These are phyloP conservation scores for Corinectria fuckeliana DNA, from an alignment of 2,329 filamentous ascomycete species.

Conservation along the genomic window DNA sequence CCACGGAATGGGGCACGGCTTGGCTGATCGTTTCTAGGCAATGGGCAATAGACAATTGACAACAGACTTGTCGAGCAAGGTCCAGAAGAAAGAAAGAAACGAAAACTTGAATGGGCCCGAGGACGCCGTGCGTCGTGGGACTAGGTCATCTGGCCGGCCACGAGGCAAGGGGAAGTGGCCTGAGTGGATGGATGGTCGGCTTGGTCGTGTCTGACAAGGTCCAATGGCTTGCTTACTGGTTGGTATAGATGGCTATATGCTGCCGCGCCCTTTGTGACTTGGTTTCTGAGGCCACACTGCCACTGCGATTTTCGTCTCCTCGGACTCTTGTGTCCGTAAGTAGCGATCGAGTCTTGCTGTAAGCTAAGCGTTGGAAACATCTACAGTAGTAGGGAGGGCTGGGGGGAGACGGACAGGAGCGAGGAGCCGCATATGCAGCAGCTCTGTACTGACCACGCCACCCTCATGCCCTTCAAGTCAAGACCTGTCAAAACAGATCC, in stretches of 20 bases:
- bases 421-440: constrained; percentile 25
- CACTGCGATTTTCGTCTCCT: background rate
- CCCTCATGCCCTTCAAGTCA: constrained; percentile 1
- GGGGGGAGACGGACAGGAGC: constrained; percentile 21
- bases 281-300: constrained; percentile 10
- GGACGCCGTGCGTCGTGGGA: constrained; percentile 11
- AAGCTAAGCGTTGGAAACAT: background rate
- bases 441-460: background rate
- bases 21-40: constrained; percentile 27
- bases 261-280: no score
- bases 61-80: constrained; percentile 8
- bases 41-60: constrained; percentile 17
- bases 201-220: background rate
- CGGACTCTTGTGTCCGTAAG: background rate
- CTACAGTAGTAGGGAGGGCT: constrained; percentile 8
- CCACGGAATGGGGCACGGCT: constrained; percentile 30
- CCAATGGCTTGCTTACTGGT: background rate
- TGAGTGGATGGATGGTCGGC: constrained; percentile 5
- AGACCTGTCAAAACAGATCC: constrained; percentile 11
- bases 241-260: no score
- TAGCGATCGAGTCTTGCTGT: background rate
- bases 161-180: constrained; percentile 2
- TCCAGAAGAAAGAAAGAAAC: constrained; percentile 5
- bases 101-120: constrained; percentile 12
- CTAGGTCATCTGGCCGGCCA: constrained; percentile 18